phyloP scores from a whole-genome alignment of 2,329 filamentous ascomycete genomes.

The Dactylellina haptotyla region DNA sequence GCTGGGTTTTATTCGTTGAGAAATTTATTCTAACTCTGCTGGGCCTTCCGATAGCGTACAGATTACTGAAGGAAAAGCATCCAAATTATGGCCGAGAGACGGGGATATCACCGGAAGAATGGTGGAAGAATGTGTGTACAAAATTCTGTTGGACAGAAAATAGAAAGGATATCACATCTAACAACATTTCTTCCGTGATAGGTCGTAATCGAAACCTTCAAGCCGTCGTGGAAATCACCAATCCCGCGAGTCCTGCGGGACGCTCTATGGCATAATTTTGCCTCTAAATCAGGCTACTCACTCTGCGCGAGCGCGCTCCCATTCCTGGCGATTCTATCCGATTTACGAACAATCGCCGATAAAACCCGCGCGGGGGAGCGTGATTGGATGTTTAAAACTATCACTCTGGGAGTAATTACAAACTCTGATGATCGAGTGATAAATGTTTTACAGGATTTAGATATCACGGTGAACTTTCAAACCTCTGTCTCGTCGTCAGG shows the following conservation, averaged over 20 bases:
- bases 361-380: background rate
- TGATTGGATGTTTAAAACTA: conserved; percentile 55
- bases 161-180: background rate
- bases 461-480: conserved; percentile 58
- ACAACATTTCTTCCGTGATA: conserved; percentile 56
- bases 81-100: conserved; percentile 71
- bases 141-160: background rate
- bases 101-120: conserved; percentile 66
- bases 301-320: conserved; percentile 64
- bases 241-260: conserved; percentile 65
- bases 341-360: conserved; percentile 52
- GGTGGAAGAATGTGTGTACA: conserved; percentile 70
- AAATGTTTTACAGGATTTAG: conserved; percentile 67
- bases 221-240: conserved; percentile 60
- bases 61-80: conserved; percentile 58
- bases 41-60: too few relatives aligned
- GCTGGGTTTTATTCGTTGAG: background rate
- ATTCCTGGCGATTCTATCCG: conserved; percentile 63
- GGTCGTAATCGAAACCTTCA: conserved; percentile 69
- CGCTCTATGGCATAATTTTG: conserved; percentile 67
- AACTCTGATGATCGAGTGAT: conserved; percentile 73
- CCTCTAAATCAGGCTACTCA: conserved; percentile 67
- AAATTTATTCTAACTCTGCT: background rate
- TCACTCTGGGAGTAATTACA: conserved; percentile 69
- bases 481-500: conserved; percentile 51